Percentiles rank a stretch among this genome's conserved stretches.
These are phyloP conservation scores for Podaxis mareebaensis DNA, from an alignment of 768 basidiomycete genomes.

Conservation along the genomic window DNA sequence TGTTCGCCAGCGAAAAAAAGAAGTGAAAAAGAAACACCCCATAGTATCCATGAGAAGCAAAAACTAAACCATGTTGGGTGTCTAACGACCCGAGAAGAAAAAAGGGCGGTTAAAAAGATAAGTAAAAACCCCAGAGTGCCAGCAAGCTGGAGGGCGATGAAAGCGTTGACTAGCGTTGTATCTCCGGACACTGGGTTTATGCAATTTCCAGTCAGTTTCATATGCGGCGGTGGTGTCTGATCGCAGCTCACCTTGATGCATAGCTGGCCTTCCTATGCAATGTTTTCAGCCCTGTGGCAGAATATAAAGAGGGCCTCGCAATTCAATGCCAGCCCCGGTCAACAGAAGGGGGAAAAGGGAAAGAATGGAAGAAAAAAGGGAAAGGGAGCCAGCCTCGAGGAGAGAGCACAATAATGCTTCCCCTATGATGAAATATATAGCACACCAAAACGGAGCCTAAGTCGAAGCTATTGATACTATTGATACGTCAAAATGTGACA, in stretches of 20 bases:
- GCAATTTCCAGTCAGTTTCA: neutral
- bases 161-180: constrained; percentile 21
- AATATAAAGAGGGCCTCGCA: neutral
- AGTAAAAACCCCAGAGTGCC: constrained; percentile 27
- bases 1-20: constrained; percentile 32
- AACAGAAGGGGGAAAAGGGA: neutral
- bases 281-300: neutral
- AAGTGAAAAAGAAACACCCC: constrained; percentile 30
- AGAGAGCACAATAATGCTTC: too few species aligned
- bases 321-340: neutral
- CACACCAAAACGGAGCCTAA: too few species aligned
- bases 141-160: constrained; percentile 28
- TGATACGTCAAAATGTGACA: too few species aligned
- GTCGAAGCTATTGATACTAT: too few species aligned
- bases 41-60: constrained; percentile 30
- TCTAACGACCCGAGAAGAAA: constrained; percentile 26
- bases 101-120: constrained; percentile 27
- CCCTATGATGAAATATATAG: too few species aligned
- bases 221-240: neutral
- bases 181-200: neutral
- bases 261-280: neutral
- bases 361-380: neutral
- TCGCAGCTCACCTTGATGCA: neutral
- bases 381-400: neutral
- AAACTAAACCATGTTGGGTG: constrained; percentile 35